A percentile compares a stretch with the other conserved stretches of the same genome.
These are phyloP conservation scores for Syncephalis plumigaleata DNA, from an alignment of 371 early-diverging fungal species.

Conservation along the genomic window DNA sequence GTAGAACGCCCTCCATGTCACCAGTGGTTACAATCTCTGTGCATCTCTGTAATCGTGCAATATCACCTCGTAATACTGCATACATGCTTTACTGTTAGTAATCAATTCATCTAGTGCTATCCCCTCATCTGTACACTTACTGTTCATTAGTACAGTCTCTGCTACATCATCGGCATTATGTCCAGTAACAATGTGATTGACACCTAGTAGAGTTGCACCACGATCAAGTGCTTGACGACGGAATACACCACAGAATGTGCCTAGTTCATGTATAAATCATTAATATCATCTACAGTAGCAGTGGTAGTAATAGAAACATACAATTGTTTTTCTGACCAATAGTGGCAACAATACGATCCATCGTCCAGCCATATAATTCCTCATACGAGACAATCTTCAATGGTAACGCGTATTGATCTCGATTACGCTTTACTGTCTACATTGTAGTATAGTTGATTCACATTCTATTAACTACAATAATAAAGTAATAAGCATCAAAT, in stretches of 20 bases:
- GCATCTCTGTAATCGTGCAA: slow-evolving; percentile 86
- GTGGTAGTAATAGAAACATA: slow-evolving; percentile 7
- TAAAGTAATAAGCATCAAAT: background rate
- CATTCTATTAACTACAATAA: background rate
- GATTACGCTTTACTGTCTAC: slow-evolving; percentile 88
- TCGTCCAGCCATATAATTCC: slow-evolving; percentile 95
- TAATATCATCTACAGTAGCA: background rate
- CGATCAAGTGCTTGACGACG: slow-evolving; percentile 97
- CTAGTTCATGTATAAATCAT: too few species aligned
- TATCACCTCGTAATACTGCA: slow-evolving; percentile 93
- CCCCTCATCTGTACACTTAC: too few species aligned
- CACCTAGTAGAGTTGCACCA: slow-evolving; percentile 82
- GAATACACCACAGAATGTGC: slow-evolving; percentile 98
- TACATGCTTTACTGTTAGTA: too few species aligned
- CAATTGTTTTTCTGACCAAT: slow-evolving; percentile 97
- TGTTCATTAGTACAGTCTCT: slow-evolving; percentile 98
- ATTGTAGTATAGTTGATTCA: too few species aligned
- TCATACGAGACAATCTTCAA: slow-evolving; percentile 89
- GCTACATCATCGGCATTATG: slow-evolving; percentile 99
- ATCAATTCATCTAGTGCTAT: too few species aligned
- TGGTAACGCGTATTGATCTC: slow-evolving; percentile 84
- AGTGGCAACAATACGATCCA: slow-evolving; percentile 95
- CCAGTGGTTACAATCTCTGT: slow-evolving; percentile 79
- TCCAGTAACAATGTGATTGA: slow-evolving; percentile 96
- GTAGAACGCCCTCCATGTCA: slow-evolving; percentile 34